Conservation (phyloP, 2,329 filamentous ascomycete species). For the Pleurostoma richardsiae region DNA sequence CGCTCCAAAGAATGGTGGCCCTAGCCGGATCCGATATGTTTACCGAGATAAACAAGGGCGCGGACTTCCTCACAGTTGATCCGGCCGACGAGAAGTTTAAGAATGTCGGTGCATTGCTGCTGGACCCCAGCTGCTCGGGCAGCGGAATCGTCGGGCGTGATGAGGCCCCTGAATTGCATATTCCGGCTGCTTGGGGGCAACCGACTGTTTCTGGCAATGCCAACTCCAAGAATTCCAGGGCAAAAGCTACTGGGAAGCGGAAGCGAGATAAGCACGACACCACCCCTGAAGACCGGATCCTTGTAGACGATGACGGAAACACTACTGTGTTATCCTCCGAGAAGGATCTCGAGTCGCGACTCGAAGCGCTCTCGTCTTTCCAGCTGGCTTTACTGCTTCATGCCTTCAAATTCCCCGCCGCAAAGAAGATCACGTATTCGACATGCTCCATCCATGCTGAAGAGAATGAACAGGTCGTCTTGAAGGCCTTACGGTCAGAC, state of each 20-base stretch:
- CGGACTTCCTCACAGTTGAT: conserved; percentile 78
- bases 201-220: conserved; percentile 1
- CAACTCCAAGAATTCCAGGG: conserved; percentile 30
- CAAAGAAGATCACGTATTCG: conserved; percentile 78
- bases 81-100: conserved; percentile 56
- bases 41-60: conserved; percentile 64
- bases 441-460: conserved; percentile 85
- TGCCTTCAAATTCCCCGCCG: conserved; percentile 75
- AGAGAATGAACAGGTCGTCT: conserved; percentile 86
- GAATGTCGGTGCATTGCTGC: conserved; percentile 73
- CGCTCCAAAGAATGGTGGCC: conserved; percentile 78
- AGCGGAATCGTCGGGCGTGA: conserved; percentile 91
- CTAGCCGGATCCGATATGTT: conserved; percentile 64
- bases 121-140: conserved; percentile 94
- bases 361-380: conserved; percentile 72
- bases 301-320: conserved; percentile 53
- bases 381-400: conserved; percentile 80
- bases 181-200: conserved; percentile 35
- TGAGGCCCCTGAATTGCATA: conserved; percentile 63
- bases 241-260: conserved; percentile 28
- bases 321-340: conserved; percentile 46
- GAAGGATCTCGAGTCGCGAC: conserved; percentile 55
- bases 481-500: conserved; percentile 62
- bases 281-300: conserved; percentile 21
- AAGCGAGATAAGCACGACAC: conserved; percentile 33